These are phyloP conservation scores for Silybum marianum DNA, from an alignment of 129 eudicot species.

Conservation along the genomic window DNA sequence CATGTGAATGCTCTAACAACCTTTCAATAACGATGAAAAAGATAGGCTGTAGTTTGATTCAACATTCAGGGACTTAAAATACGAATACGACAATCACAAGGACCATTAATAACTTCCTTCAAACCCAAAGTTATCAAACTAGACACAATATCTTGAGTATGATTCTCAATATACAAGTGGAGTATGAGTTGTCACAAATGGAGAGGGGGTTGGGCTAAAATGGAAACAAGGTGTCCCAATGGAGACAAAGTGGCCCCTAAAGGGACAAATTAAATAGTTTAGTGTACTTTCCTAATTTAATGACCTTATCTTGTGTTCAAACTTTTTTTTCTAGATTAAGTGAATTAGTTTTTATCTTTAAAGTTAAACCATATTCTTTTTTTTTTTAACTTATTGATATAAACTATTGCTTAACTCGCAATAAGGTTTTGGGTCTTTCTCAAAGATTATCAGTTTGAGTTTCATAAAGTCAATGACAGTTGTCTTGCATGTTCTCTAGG, in stretches of 20 bases:
- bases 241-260: conserved; percentile 31
- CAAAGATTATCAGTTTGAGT: too few species aligned
- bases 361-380: neutral
- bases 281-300: conserved; percentile 25
- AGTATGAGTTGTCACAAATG: conserved; percentile 30
- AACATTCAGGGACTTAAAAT: neutral
- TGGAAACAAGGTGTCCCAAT: conserved; percentile 34
- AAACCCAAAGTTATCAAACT: neutral
- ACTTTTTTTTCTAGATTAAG: neutral
- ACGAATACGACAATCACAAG: neutral
- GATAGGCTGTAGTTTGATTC: neutral
- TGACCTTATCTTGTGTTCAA: conserved; percentile 15
- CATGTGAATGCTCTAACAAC: neutral
- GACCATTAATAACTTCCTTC: neutral
- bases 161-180: neutral
- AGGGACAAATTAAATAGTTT: conserved; percentile 18
- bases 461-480: too few species aligned
- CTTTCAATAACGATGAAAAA: neutral
- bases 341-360: neutral
- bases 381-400: neutral
- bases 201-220: conserved; percentile 29
- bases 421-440: too few species aligned
- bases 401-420: too few species aligned
- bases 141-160: neutral
- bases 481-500: too few species aligned